phyloP scores from a whole-genome alignment of 2,329 filamentous ascomycete genomes.

The Calonectria hongkongensis region DNA sequence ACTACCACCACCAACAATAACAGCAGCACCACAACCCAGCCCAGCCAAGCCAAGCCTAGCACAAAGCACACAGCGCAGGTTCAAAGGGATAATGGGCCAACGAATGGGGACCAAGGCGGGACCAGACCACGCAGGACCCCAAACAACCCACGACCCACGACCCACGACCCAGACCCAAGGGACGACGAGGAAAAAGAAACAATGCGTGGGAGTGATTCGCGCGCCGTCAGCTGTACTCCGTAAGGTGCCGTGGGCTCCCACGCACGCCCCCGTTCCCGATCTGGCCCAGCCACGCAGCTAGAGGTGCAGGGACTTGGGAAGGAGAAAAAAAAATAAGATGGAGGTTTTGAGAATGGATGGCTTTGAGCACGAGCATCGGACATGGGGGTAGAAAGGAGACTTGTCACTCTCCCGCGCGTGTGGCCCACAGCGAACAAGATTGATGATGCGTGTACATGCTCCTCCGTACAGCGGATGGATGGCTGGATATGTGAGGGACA shows the following conservation, averaged over 20 bases:
- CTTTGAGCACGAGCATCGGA: background rate
- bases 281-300: slow-evolving; percentile 52
- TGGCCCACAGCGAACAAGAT: slow-evolving; percentile 15
- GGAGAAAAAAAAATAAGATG: slow-evolving; percentile 44
- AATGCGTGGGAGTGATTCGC: slow-evolving; percentile 50
- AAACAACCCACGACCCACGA: background rate
- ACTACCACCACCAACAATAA: slow-evolving; percentile 18
- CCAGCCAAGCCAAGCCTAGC: background rate
- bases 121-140: slow-evolving; percentile 13
- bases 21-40: background rate
- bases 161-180: slow-evolving; percentile 37
- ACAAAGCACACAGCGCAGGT: slow-evolving; percentile 37
- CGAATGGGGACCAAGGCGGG: slow-evolving; percentile 36
- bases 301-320: slow-evolving; percentile 50
- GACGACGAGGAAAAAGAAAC: slow-evolving; percentile 30
- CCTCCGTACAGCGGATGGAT: background rate
- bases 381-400: slow-evolving; percentile 8
- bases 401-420: slow-evolving; percentile 36
- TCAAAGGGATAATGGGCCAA: slow-evolving; percentile 34
- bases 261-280: slow-evolving; percentile 53
- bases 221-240: slow-evolving; percentile 36
- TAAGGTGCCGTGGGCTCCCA: slow-evolving; percentile 42
- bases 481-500: slow-evolving; percentile 1
- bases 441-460: background rate
- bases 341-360: background rate